Percentiles rank a stretch among this genome's conserved stretches.
Evolutionary conservation across 108 stramenopile species (phyloP).

Genomic region (Fistulifera solaris): DNA sequence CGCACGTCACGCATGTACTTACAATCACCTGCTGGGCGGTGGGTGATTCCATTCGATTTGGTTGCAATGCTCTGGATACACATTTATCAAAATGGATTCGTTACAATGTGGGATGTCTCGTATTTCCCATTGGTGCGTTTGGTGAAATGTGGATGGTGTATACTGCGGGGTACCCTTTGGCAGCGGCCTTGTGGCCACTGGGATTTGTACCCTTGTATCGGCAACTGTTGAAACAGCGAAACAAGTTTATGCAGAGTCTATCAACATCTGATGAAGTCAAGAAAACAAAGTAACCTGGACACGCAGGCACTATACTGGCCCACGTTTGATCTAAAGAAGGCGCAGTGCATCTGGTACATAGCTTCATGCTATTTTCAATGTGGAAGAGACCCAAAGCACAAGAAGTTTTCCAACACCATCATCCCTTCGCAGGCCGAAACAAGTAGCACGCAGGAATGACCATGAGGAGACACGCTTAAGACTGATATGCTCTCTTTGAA

Average conservation of each 20-base stretch:
- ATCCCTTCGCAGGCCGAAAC: too few species aligned
- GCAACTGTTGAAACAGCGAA: slow-evolving; percentile 32
- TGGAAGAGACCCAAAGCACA: too few species aligned
- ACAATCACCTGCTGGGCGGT: slow-evolving; percentile 29
- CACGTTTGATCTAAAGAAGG: too few species aligned
- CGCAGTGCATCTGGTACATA: too few species aligned
- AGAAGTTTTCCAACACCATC: too few species aligned
- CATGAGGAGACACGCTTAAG: too few species aligned
- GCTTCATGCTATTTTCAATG: too few species aligned
- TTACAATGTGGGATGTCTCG: slow-evolving; percentile 30
- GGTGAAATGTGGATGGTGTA: slow-evolving; percentile 44
- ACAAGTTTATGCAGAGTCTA: slow-evolving; percentile 13
- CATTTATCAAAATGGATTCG: slow-evolving; percentile 22
- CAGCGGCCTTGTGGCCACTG: slow-evolving; percentile 35
- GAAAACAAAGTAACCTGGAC: too few species aligned
- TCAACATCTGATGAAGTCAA: not conserved
- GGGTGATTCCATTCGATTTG: slow-evolving; percentile 36
- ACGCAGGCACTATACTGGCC: too few species aligned
- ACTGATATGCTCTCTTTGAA: too few species aligned
- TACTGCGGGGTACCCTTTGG: slow-evolving; percentile 8
- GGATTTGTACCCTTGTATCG: slow-evolving; percentile 32
- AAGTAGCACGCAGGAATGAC: too few species aligned
- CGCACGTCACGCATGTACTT: slow-evolving; percentile 21
- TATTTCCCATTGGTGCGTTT: slow-evolving; percentile 36
- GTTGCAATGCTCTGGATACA: slow-evolving; percentile 21